Evolutionary conservation across 139 green algal species (phyloP).

Genomic region (Picocystis salinarum): DNA sequence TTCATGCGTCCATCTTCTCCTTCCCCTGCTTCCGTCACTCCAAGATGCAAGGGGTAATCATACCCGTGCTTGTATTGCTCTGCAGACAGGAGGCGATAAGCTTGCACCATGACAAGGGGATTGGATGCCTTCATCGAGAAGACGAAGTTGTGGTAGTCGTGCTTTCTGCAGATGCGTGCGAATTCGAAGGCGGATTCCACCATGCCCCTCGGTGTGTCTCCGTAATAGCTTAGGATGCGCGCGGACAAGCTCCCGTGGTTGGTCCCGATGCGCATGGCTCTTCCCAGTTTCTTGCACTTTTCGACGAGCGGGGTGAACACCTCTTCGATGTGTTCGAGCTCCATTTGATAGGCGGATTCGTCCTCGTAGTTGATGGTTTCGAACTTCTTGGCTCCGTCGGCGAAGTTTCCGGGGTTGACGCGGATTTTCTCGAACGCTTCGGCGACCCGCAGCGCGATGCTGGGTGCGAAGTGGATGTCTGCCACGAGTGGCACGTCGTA

Average conservation of each 20-base stretch:
- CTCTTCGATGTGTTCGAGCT: constrained; percentile 74
- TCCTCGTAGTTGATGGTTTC: constrained; percentile 20
- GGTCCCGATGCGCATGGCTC: constrained; percentile 91
- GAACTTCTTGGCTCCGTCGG: constrained; percentile 81
- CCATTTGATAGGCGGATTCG: constrained; percentile 26
- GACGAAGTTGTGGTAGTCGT: constrained; percentile 98
- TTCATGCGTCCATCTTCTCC: constrained; percentile 98
- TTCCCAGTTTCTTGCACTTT: constrained; percentile 89
- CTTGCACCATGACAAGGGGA: constrained; percentile 87
- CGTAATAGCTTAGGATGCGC: constrained; percentile 86
- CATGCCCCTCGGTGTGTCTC: constrained; percentile 41
- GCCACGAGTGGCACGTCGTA: constrained; percentile 90
- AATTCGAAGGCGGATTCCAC: constrained; percentile 92
- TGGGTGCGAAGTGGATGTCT: constrained; percentile 97
- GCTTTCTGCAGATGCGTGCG: constrained; percentile 82
- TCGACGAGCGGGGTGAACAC: constrained; percentile 83
- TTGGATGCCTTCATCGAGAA: constrained; percentile 99
- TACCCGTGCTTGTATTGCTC: constrained; percentile 79
- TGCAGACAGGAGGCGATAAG: constrained; percentile 83
- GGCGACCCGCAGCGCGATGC: constrained; percentile 85
- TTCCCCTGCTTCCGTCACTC: constrained; percentile 86
- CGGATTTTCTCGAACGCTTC: constrained; percentile 98
- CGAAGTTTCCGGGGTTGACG: constrained; percentile 94
- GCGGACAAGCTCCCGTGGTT: constrained; percentile 94
- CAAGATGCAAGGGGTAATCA: constrained; percentile 96